A percentile compares a stretch with the other conserved stretches of the same genome.
Conservation (phyloP, 2,329 filamentous ascomycete genomes). For the Magnaporthiopsis rhizophila region DNA sequence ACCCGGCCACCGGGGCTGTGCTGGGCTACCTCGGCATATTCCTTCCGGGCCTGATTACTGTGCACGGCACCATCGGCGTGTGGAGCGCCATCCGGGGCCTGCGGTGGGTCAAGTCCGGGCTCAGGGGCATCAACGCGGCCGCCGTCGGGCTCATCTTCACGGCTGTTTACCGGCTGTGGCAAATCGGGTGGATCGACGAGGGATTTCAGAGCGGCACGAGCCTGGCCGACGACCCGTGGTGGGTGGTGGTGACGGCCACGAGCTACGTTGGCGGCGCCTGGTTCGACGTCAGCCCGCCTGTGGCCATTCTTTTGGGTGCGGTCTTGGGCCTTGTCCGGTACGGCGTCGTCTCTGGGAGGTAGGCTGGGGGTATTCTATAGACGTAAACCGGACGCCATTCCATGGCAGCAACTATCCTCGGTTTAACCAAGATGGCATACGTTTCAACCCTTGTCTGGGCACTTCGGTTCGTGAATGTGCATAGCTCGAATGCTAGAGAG, state of each 20-base stretch:
- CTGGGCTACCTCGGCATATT: slow-evolving; percentile 47
- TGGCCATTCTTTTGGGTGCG: slow-evolving; percentile 37
- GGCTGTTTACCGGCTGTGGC: slow-evolving; percentile 55
- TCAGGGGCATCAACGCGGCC: slow-evolving; percentile 50
- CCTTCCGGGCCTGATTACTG: slow-evolving; percentile 37
- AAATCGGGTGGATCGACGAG: slow-evolving; percentile 50
- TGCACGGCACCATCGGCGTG: slow-evolving; percentile 44
- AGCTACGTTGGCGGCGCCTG: slow-evolving; percentile 37
- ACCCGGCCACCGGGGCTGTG: slow-evolving; percentile 37
- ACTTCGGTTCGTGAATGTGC: too few species aligned
- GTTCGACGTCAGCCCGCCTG: slow-evolving; percentile 34
- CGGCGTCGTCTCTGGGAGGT: slow-evolving; percentile 25
- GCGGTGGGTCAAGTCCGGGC: slow-evolving; percentile 37
- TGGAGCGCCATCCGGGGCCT: slow-evolving; percentile 36
- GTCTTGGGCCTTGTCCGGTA: slow-evolving; percentile 39
- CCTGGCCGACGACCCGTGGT: slow-evolving; percentile 52
- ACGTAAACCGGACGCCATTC: background rate
- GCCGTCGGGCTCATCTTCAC: slow-evolving; percentile 57
- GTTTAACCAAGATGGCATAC: too few species aligned
- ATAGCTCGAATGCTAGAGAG: too few species aligned
- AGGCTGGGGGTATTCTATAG: slow-evolving; percentile 8
- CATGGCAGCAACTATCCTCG: too few species aligned
- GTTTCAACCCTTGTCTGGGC: too few species aligned
- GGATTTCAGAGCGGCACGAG: slow-evolving; percentile 40
- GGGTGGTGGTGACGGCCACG: slow-evolving; percentile 50